phyloP scores from a whole-genome alignment of 2,329 filamentous ascomycete genomes.

The Epichloe gansuensis region DNA sequence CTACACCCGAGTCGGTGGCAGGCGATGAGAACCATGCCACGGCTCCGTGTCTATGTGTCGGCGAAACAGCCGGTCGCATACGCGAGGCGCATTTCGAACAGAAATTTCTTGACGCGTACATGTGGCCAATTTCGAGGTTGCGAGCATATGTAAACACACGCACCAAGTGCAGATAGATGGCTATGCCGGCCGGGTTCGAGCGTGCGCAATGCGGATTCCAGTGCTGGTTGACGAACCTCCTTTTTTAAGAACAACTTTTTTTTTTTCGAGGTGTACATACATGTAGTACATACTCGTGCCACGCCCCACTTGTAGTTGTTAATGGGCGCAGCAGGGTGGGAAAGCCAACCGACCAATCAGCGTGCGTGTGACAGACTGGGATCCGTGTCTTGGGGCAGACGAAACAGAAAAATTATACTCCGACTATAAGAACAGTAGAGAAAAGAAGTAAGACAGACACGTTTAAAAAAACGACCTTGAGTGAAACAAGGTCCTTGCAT shows the following conservation, averaged over 20 bases:
- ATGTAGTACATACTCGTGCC: no score
- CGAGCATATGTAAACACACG: neutral
- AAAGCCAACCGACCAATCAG: neutral
- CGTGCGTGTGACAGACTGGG: neutral
- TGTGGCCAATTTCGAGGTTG: conserved; percentile 10
- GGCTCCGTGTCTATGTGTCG: neutral
- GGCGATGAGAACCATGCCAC: conserved; percentile 15
- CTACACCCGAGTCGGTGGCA: conserved; percentile 5
- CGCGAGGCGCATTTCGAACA: conserved; percentile 24
- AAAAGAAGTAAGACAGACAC: no score
- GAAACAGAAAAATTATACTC: no score
- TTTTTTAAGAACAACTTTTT: neutral
- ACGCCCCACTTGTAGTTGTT: neutral
- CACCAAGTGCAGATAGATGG: neutral
- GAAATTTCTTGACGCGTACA: conserved; percentile 23
- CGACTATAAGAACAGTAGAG: no score
- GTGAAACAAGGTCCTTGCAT: no score
- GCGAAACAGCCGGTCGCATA: conserved; percentile 10
- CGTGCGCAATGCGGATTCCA: neutral
- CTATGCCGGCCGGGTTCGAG: neutral
- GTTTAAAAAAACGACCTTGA: no score
- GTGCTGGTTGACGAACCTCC: neutral
- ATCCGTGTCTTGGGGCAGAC: no score
- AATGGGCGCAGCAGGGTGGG: neutral
- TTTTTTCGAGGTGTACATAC: neutral